Percentiles rank a stretch among this genome's conserved stretches.
phyloP scores from a whole-genome alignment of 805 yeast genomes.

The Barnettozyma vustinii region DNA sequence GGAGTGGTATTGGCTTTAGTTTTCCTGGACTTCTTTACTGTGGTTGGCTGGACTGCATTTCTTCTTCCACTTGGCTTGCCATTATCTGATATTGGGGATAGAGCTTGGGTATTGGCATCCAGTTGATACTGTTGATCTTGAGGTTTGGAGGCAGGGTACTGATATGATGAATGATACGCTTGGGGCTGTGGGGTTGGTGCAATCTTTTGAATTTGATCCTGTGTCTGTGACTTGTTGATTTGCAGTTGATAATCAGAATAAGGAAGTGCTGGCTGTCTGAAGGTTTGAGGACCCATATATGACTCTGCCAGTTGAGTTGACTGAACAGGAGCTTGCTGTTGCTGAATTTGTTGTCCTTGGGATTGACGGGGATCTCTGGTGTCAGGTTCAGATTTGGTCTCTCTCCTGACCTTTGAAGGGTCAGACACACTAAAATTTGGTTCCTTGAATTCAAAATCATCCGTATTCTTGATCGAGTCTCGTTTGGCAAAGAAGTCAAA shows the following conservation, averaged over 20 bases:
- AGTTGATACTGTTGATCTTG: conserved; percentile 7
- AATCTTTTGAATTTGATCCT: background rate
- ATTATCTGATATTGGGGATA: conserved; percentile 8
- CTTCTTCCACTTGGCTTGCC: conserved; percentile 7
- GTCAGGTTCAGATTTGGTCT: conserved; percentile 22
- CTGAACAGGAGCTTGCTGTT: background rate
- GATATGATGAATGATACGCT: conserved; percentile 2
- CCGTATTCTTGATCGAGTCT: conserved; percentile 23
- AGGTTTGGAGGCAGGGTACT: conserved; percentile 11
- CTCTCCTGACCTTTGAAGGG: conserved; percentile 11
- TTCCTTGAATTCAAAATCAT: conserved; percentile 12
- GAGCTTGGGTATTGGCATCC: conserved; percentile 11
- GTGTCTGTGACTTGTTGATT: conserved; percentile 1
- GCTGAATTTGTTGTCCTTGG: background rate
- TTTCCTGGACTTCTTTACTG: conserved; percentile 7
- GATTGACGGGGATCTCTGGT: conserved; percentile 5
- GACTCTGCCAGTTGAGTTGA: background rate
- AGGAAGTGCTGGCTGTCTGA: conserved; percentile 12
- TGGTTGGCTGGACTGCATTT: conserved; percentile 8
- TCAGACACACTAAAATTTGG: conserved; percentile 3
- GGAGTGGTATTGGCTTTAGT: conserved; percentile 8
- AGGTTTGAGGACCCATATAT: background rate
- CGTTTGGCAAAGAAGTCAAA: conserved; percentile 25
- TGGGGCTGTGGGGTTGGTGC: background rate
- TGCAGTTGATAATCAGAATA: conserved; percentile 7